Percentiles rank a stretch among this genome's conserved stretches.
These are phyloP conservation scores for Colletotrichum horii DNA, from an alignment of 2,329 filamentous ascomycete genomes.

Conservation along the genomic window DNA sequence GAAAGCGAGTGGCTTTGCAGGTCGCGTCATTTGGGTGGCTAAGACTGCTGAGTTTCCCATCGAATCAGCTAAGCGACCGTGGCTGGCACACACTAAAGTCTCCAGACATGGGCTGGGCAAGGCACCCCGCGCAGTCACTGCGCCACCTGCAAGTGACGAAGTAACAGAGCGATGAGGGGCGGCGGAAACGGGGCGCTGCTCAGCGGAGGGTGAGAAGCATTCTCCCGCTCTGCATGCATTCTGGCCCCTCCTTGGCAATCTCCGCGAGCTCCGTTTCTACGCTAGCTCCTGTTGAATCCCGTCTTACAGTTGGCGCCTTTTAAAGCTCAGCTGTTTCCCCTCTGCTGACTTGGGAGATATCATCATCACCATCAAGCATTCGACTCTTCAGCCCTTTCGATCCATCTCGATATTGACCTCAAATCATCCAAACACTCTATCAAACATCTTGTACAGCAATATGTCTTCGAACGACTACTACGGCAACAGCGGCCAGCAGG, in stretches of 20 bases:
- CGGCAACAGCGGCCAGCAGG: slow-evolving; percentile 30
- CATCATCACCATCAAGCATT: neutral
- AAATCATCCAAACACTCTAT: neutral
- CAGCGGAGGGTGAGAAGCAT: neutral
- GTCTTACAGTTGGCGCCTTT: neutral
- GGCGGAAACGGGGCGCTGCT: neutral
- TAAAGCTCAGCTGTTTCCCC: neutral
- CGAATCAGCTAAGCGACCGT: neutral
- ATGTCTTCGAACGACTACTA: slow-evolving; percentile 47
- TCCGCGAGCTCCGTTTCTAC: slow-evolving; percentile 8
- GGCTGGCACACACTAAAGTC: slow-evolving; percentile 1
- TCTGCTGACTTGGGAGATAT: neutral
- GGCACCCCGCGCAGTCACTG: slow-evolving; percentile 8
- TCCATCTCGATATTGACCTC: neutral
- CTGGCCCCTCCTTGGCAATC: slow-evolving; percentile 9
- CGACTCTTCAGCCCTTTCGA: neutral
- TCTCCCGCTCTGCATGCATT: neutral
- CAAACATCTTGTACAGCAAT: neutral
- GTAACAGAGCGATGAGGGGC: neutral
- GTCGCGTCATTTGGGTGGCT: slow-evolving; percentile 13
- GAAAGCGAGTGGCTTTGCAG: neutral
- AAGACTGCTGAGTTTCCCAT: neutral
- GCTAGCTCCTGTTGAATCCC: neutral
- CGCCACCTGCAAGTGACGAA: slow-evolving; percentile 10
- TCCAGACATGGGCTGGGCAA: neutral